Base-by-base conservation (phyloP, 2,329 filamentous ascomycete genomes). In the Myriosclerotinia duriaeana region DNA sequence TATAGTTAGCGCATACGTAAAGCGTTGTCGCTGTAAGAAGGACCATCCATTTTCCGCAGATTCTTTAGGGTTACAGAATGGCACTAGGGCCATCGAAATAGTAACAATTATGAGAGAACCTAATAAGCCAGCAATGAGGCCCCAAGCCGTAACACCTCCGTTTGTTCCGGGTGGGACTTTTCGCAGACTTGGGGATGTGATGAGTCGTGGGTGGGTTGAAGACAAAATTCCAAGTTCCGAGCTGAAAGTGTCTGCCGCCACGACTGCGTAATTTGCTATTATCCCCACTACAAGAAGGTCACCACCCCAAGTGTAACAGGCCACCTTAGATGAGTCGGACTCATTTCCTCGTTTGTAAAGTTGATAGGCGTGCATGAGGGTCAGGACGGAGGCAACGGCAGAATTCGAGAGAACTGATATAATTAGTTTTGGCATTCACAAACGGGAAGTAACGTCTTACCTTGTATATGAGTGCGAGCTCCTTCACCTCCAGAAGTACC, bases 161-260 rank as follows among this genome's bases (percentile, higher is more conserved):
- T 99, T 99, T 53, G 95, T 98, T 60, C 95, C 95, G 1, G 86
- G 89, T 0, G 95, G 93, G 0, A 98, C 95, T 70, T 86, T 84
- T 67, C 90, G 88, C 74, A 95, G 83, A 5, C 80, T 87, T 20
- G 84, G 87, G 17, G 91, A 93, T 5, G 92, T 97, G 76, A 99
- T 94, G 48, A 99, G 85, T 46, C 93, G 87, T 11, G 95, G 95
- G 54, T 86, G 81, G 34, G 84, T 84, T 67, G 83, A 86, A 8
- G 93, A 90, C 15, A 99, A 83, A 66, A 99, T 99, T 17, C 95
- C 95, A 26, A 99, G 87, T 80, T 99, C 95, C 14, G 93, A 97
- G 66, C 91, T 93, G 77, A 97, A 95, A 0, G 95, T 99, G 77
- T 99, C 95, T 60, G 94, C 92, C 26, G 92, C 88, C 12, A 96